Conservation (phyloP, 768 basidiomycete species). For the Pleurotus salmoneostramineus region DNA sequence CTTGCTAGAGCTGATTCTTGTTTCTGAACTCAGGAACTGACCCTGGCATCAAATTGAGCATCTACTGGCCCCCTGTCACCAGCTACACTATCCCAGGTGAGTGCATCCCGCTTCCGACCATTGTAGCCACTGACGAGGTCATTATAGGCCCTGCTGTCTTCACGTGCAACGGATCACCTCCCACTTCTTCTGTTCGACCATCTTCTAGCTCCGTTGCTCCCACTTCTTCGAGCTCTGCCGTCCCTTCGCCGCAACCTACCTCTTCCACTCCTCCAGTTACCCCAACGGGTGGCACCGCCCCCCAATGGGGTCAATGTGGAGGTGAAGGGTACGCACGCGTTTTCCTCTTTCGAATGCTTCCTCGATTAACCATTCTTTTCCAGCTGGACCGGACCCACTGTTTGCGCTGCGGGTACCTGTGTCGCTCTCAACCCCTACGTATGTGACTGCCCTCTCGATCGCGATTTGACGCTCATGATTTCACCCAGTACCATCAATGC, state of each 20-base stretch:
- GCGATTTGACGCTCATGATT: not conserved
- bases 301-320: constrained; percentile 43
- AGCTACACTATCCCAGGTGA: too few species aligned
- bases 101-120: not conserved
- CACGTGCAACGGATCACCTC: not conserved
- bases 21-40: too few species aligned
- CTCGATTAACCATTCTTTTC: not conserved
- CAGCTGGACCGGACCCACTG: constrained; percentile 30
- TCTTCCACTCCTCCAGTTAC: not conserved
- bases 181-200: not conserved
- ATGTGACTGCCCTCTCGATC: not conserved
- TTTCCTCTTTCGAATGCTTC: not conserved
- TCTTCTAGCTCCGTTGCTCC: not conserved
- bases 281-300: not conserved
- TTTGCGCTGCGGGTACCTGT: constrained; percentile 34
- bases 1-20: too few species aligned
- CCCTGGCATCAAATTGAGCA: too few species aligned
- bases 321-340: constrained; percentile 32
- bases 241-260: not conserved
- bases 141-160: not conserved
- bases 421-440: constrained; percentile 26
- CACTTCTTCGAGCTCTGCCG: not conserved
- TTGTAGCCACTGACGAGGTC: not conserved
- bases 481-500: constrained; percentile 1
- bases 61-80: too few species aligned